Evolutionary conservation across 192 early-diverging fungal species (phyloP).

Genomic region (Coemansia sp.): DNA sequence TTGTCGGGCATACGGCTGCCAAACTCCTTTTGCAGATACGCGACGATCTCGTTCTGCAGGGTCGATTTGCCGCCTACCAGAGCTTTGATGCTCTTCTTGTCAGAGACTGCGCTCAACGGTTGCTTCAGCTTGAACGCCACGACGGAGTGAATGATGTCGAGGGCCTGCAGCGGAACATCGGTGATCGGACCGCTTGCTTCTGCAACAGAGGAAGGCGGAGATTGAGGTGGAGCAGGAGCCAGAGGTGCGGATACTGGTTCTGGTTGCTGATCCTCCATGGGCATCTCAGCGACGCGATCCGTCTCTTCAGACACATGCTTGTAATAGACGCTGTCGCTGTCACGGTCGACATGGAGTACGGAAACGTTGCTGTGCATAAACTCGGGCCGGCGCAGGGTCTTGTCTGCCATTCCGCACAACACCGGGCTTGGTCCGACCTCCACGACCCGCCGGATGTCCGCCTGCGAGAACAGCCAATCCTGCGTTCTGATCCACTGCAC

Average conservation of each 20-base stretch:
- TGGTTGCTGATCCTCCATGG: too few relatives aligned
- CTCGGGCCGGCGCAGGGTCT: slow-evolving; percentile 7
- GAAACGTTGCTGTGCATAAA: background rate
- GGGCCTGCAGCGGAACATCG: slow-evolving; percentile 71
- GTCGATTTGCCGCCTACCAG: slow-evolving; percentile 91
- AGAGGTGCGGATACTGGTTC: too few relatives aligned
- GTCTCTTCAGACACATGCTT: too few relatives aligned
- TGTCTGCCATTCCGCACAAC: slow-evolving; percentile 79
- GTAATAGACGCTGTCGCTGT: slow-evolving; percentile 18
- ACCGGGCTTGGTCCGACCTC: slow-evolving; percentile 86
- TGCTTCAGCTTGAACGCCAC: slow-evolving; percentile 92
- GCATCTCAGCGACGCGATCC: too few relatives aligned
- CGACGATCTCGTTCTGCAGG: slow-evolving; percentile 96
- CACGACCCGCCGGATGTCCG: slow-evolving; percentile 73
- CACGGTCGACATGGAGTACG: slow-evolving; percentile 17
- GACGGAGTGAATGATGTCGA: slow-evolving; percentile 68
- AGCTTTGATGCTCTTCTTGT: slow-evolving; percentile 68
- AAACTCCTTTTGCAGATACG: slow-evolving; percentile 92
- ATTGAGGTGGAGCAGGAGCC: too few relatives aligned
- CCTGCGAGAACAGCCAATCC: slow-evolving; percentile 71
- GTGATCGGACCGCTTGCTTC: slow-evolving; percentile 25
- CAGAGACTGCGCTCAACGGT: slow-evolving; percentile 63
- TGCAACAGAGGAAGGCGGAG: too few relatives aligned
- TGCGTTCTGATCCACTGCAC: slow-evolving; percentile 96
- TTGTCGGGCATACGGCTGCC: slow-evolving; percentile 78